These are phyloP conservation scores for Aegle marmelos DNA, from an alignment of 345 rosid genomes.

Conservation along the genomic window DNA sequence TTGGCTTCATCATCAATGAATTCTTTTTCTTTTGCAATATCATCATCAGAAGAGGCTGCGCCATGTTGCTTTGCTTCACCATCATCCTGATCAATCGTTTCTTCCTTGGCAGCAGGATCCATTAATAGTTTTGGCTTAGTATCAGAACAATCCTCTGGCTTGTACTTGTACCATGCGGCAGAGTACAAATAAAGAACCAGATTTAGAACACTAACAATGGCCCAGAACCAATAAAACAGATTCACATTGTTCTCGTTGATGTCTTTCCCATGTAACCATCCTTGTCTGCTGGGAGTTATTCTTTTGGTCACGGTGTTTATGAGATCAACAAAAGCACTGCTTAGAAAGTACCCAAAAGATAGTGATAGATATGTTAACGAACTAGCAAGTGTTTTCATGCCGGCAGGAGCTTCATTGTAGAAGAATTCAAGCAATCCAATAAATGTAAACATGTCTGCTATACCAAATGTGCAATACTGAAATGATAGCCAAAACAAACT, in stretches of 20 bases:
- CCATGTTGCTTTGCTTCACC: background rate
- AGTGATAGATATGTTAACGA: constrained; percentile 39
- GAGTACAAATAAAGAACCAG: constrained; percentile 24
- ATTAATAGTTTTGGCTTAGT: too few species aligned
- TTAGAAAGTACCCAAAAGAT: constrained; percentile 40
- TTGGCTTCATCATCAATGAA: too few species aligned
- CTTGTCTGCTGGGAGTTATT: constrained; percentile 28
- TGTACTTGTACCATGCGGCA: constrained; percentile 50
- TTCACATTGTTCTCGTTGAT: constrained; percentile 36
- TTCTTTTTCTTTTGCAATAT: too few species aligned
- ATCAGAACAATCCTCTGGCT: constrained; percentile 7
- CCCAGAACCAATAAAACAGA: constrained; percentile 47
- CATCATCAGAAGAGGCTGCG: background rate
- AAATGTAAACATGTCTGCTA: constrained; percentile 49
- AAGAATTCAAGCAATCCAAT: constrained; percentile 49
- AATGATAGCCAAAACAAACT: constrained; percentile 43
- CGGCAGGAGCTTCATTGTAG: constrained; percentile 39
- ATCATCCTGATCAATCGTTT: background rate
- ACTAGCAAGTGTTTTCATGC: constrained; percentile 44
- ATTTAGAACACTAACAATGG: constrained; percentile 37
- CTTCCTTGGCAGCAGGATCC: background rate
- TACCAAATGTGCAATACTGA: constrained; percentile 38
- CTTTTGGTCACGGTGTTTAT: constrained; percentile 31
- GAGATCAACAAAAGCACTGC: constrained; percentile 28
- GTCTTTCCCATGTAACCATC: constrained; percentile 39